Conservation (phyloP, 441 rosid genomes). For the Gossypium aridum region DNA sequence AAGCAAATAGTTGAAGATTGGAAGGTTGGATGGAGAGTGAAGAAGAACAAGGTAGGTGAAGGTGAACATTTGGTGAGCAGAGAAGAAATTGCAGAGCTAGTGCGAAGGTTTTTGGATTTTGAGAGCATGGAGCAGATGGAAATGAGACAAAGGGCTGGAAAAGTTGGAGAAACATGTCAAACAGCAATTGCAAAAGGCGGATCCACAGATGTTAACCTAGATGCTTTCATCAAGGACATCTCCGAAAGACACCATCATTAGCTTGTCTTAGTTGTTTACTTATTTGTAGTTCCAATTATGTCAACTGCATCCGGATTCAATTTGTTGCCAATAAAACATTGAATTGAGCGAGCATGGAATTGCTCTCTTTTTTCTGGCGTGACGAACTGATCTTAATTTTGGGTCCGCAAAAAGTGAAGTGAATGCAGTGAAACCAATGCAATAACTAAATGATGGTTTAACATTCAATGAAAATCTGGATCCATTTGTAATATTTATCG, state of each 20-base stretch:
- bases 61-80: constrained; percentile 20
- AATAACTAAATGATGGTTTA: not conserved
- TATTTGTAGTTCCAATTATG: not conserved
- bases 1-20: constrained; percentile 22
- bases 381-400: no score
- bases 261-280: not conserved
- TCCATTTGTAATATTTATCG: not conserved
- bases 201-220: constrained; percentile 27
- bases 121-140: constrained; percentile 22
- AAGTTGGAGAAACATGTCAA: constrained; percentile 17
- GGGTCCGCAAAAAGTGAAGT: not conserved
- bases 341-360: not conserved
- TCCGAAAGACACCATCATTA: not conserved
- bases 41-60: constrained; percentile 4
- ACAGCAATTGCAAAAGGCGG: constrained; percentile 21
- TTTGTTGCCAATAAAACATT: not conserved
- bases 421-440: not conserved
- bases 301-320: not conserved
- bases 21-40: constrained; percentile 25
- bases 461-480: not conserved
- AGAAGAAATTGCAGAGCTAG: constrained; percentile 22
- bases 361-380: not conserved
- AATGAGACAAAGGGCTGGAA: constrained; percentile 24
- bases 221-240: constrained; percentile 29
- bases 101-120: constrained; percentile 32